Percentiles rank a stretch among this genome's conserved stretches.
Conservation (phyloP, 139 green algal species). For the Edaphochlamys debaryana region DNA sequence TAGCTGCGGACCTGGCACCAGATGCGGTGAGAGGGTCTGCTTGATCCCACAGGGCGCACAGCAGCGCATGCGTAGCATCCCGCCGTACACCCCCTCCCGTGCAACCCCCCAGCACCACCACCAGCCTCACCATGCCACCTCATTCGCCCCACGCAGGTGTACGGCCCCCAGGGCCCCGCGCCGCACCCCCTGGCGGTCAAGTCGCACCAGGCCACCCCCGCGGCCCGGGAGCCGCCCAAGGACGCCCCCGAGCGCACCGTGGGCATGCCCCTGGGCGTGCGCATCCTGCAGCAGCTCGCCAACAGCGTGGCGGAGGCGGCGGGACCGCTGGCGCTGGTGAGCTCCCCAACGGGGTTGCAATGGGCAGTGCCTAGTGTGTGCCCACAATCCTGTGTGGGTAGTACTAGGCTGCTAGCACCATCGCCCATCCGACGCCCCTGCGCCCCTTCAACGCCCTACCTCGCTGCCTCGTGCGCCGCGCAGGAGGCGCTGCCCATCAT, state of each 20-base stretch:
- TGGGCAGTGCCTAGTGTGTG: no score
- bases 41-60: no score
- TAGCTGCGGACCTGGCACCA: constrained; percentile 25
- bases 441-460: no score
- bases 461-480: no score
- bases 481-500: constrained; percentile 19
- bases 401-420: no score
- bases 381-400: no score
- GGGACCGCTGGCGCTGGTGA: constrained; percentile 4
- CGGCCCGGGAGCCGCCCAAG: background rate
- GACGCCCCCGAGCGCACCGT: background rate
- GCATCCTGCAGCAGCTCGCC: constrained; percentile 36
- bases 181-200: background rate
- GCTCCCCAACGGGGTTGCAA: no score
- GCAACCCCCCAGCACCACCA: no score
- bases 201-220: background rate
- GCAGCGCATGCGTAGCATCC: no score
- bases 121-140: no score
- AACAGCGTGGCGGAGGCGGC: constrained; percentile 29
- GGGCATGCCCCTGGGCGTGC: constrained; percentile 31
- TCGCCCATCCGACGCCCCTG: no score
- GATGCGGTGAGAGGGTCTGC: background rate
- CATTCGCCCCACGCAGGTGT: background rate
- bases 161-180: background rate
- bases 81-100: no score